These are phyloP conservation scores for Amanita rubescens DNA, from an alignment of 768 basidiomycete species.

Conservation along the genomic window DNA sequence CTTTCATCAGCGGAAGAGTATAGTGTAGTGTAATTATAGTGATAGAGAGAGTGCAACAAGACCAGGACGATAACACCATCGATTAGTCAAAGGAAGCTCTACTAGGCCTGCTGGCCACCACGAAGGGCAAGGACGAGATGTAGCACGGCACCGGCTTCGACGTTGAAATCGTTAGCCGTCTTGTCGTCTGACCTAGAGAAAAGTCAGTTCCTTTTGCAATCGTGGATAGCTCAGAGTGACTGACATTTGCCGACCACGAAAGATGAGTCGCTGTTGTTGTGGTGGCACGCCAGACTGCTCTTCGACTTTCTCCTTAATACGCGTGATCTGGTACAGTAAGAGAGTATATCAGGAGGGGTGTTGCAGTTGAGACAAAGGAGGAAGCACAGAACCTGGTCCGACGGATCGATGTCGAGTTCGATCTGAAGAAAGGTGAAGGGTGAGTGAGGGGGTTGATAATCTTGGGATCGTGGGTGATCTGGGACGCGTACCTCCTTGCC, in stretches of 20 bases:
- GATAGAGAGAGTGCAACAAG: not conserved
- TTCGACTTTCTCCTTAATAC: constrained; percentile 97
- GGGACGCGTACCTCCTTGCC: constrained; percentile 78
- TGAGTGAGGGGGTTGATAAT: too few species aligned
- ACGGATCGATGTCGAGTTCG: constrained; percentile 90
- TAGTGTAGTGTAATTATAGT: not conserved
- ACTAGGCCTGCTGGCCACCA: constrained; percentile 56
- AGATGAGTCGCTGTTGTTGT: constrained; percentile 91
- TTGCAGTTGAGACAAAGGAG: not conserved
- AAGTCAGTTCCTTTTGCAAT: not conserved
- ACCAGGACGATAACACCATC: not conserved
- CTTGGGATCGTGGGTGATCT: constrained; percentile 7
- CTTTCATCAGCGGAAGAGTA: not conserved
- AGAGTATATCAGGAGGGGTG: not conserved
- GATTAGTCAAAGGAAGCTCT: not conserved
- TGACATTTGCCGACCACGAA: constrained; percentile 88
- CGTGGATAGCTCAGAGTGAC: constrained; percentile 15
- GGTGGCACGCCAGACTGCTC: constrained; percentile 98
- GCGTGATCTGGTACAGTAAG: constrained; percentile 54
- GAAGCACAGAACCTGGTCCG: constrained; percentile 60
- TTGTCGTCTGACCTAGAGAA: constrained; percentile 82
- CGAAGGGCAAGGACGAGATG: constrained; percentile 95
- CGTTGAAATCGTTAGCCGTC: constrained; percentile 76
- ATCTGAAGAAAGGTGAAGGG: constrained; percentile 40
- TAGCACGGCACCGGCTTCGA: constrained; percentile 78